Evolutionary conservation across 805 yeast species (phyloP), one percentile per base, ranked within the genome.

Genomic region (Saturnispora saitoi): DNA sequence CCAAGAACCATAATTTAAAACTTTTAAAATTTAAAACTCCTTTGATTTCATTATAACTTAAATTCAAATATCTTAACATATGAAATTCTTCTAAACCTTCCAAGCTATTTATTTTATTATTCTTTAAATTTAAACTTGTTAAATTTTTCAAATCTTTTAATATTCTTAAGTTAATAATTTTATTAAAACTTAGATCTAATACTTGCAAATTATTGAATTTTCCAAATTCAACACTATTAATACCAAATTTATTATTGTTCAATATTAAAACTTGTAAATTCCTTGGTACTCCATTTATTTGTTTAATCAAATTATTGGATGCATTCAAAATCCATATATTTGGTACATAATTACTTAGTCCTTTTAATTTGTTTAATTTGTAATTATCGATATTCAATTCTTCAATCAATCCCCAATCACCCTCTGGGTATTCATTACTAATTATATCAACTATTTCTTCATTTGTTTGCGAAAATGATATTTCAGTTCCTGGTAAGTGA

Each of bases 401-500:
- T 9, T 51, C 56, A 2, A 77, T 59, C 12, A 54, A 53, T 31
- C 67, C 65, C 83, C 82, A 77, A 43, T 67, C 62, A 3, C 65
- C 64, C 22, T 64, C 58, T 1, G 76, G 67, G 43, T 72, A 61
- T 3, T 60, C 55, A 32, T 71, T 73, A 1, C 76, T 75, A 26
- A 77, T 68, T 3, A 73, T 67, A 6, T 76, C 63, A 4, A 75
- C 76, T 34, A 77, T 56, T 12, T 62, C 62, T 43, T 60, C 67
- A 48, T 70, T 70, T 0, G 76, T 67, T 52, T 75, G 73, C 2
- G 78, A 66, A 54, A 77, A 77, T 3, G 81, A 72, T 3, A 73
- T 47, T 15, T 38, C 42, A 26, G 42, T 42, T n/a, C n/a, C n/a
- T n/a, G 59, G 60, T 17, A 58, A 42, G 9, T 43, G 45, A 34